A percentile compares a stretch with the other conserved stretches of the same genome.
Evolutionary conservation across 169 alveolate genomes (phyloP).

Genomic region (Perkinsus chesapeaki): DNA sequence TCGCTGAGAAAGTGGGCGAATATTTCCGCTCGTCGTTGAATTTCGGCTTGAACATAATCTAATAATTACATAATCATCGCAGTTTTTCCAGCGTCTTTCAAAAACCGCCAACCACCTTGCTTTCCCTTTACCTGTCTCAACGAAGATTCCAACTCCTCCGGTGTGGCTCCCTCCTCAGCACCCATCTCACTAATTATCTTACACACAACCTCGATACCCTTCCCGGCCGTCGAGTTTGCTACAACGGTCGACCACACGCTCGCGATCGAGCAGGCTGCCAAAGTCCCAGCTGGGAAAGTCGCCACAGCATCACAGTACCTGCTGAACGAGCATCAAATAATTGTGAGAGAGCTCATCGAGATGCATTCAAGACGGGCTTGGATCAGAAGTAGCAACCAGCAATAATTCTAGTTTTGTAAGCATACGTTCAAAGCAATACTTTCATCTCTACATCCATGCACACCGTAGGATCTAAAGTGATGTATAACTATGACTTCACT

Average conservation of each 20-base stretch:
- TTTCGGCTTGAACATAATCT: too few species aligned
- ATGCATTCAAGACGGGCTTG: not conserved
- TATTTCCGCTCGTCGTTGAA: too few species aligned
- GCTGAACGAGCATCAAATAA: not conserved
- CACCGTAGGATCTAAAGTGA: too few species aligned
- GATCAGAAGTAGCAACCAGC: too few species aligned
- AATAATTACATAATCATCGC: too few species aligned
- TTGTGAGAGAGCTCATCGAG: not conserved
- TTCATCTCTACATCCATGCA: too few species aligned
- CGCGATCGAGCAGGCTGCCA: not conserved
- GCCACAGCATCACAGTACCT: not conserved
- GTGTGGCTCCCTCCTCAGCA: not conserved
- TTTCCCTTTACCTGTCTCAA: not conserved
- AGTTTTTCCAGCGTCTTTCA: too few species aligned
- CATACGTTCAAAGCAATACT: too few species aligned
- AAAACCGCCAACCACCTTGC: too few species aligned
- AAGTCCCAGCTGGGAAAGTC: not conserved
- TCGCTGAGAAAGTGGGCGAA: too few species aligned
- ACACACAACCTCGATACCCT: not conserved
- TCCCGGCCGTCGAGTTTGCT: not conserved
- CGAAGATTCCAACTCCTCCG: not conserved
- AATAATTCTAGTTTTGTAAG: too few species aligned
- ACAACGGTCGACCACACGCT: not conserved
- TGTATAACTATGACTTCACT: too few species aligned
- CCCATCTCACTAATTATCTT: not conserved